Evolutionary conservation across 2,329 filamentous ascomycete genomes (phyloP).

Genomic region (Aspergillus sp.): DNA sequence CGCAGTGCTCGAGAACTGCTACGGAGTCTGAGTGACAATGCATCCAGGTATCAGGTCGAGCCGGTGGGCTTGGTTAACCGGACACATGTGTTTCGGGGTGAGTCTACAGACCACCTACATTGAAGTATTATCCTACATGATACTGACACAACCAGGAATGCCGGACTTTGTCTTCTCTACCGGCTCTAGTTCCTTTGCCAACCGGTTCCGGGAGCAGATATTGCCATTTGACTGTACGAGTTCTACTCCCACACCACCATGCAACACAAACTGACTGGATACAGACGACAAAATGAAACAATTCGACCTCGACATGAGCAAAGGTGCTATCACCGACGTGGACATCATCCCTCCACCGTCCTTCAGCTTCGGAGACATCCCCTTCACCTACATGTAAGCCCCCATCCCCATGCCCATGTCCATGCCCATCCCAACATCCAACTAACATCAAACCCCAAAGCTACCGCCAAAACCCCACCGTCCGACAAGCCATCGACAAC

Average conservation of each 20-base stretch:
- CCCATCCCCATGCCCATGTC: neutral
- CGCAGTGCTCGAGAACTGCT: slow-evolving; percentile 30
- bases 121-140: rapidly evolving
- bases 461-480: slow-evolving; percentile 83
- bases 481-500: slow-evolving; percentile 62
- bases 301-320: slow-evolving; percentile 67
- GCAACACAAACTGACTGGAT: neutral
- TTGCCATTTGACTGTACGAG: slow-evolving; percentile 68
- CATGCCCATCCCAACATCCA: slow-evolving; percentile 8
- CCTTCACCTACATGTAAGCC: slow-evolving; percentile 62
- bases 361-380: slow-evolving; percentile 72
- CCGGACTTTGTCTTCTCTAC: slow-evolving; percentile 86
- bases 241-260: neutral
- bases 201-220: slow-evolving; percentile 69
- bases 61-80: slow-evolving; percentile 72
- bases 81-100: slow-evolving; percentile 81
- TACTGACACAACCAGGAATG: slow-evolving; percentile 52
- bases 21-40: slow-evolving; percentile 68
- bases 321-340: slow-evolving; percentile 59
- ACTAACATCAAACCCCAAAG: slow-evolving; percentile 48
- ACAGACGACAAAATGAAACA: slow-evolving; percentile 59
- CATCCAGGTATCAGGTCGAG: slow-evolving; percentile 65
- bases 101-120: neutral
- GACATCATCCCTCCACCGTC: slow-evolving; percentile 78
- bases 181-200: slow-evolving; percentile 67